These are phyloP conservation scores for Spergularia azorica DNA, from an alignment of 179 eudicot genomes.

Conservation along the genomic window DNA sequence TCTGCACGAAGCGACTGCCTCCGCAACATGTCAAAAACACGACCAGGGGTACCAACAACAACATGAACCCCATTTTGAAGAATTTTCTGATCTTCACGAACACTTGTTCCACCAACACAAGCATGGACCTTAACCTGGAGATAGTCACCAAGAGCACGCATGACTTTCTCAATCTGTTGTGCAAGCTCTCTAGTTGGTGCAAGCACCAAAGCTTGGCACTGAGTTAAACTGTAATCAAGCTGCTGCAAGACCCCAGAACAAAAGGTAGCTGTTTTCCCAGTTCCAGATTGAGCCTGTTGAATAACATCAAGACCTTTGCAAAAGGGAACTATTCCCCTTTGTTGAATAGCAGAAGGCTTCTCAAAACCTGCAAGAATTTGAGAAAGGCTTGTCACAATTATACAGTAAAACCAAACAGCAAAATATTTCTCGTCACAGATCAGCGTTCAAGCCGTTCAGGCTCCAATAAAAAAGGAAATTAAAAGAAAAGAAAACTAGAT, in stretches of 20 bases:
- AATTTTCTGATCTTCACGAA: conserved; percentile 54
- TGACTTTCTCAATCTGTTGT: conserved; percentile 60
- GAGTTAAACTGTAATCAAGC: conserved; percentile 41
- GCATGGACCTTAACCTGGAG: conserved; percentile 60
- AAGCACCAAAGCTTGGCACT: conserved; percentile 56
- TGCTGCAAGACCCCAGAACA: conserved; percentile 57
- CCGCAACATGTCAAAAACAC: conserved; percentile 55
- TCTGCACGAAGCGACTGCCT: conserved; percentile 49
- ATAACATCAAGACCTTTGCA: conserved; percentile 54
- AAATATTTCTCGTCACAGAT: no score
- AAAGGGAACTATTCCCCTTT: conserved; percentile 58
- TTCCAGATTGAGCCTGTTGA: conserved; percentile 63
- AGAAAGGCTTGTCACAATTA: no score
- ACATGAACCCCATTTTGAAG: conserved; percentile 51
- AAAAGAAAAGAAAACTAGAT: no score
- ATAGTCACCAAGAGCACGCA: conserved; percentile 67
- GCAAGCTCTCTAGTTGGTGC: conserved; percentile 65
- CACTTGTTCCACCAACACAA: conserved; percentile 58
- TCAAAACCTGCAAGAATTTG: conserved; percentile 33
- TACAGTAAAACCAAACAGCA: no score
- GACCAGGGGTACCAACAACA: conserved; percentile 57
- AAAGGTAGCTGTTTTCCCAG: conserved; percentile 60
- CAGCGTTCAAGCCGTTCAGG: no score
- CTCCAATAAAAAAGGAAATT: no score
- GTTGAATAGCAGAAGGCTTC: conserved; percentile 58